These are phyloP conservation scores for Neoscytalidium dimidiatum DNA, from an alignment of 2,329 filamentous ascomycete genomes.

Conservation along the genomic window DNA sequence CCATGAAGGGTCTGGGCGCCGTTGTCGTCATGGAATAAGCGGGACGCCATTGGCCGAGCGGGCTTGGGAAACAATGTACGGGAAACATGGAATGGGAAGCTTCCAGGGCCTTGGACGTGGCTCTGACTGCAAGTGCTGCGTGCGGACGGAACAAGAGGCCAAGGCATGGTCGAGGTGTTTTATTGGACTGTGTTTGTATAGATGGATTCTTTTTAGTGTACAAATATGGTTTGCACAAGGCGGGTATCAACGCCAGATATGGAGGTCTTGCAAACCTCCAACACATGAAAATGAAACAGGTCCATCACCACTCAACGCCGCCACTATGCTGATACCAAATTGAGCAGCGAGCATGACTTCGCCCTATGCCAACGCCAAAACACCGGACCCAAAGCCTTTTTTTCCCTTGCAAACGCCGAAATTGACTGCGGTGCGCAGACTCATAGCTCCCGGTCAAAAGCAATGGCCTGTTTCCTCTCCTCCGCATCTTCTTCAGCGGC, in stretches of 20 bases:
- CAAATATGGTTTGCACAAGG: conserved; percentile 33
- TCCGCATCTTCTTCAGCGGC: conserved; percentile 72
- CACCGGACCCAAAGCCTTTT: neutral
- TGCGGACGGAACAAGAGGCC: conserved; percentile 2
- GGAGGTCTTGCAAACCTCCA: conserved; percentile 27
- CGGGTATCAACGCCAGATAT: conserved; percentile 16
- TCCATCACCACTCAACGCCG: conserved; percentile 19
- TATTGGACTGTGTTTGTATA: conserved; percentile 34
- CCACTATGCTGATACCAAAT: neutral
- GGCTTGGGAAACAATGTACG: conserved; percentile 2
- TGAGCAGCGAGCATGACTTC: neutral
- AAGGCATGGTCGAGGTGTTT: conserved; percentile 18
- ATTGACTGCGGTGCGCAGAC: too few species aligned
- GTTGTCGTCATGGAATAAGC: conserved; percentile 85
- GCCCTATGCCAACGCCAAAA: neutral
- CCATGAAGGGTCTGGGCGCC: conserved; percentile 89
- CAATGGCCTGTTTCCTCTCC: conserved; percentile 53
- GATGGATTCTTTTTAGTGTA: conserved; percentile 35
- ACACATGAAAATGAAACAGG: conserved; percentile 22
- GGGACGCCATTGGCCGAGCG: neutral
- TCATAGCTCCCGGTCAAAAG: conserved; percentile 32
- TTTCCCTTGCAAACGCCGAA: neutral
- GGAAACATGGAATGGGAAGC: conserved; percentile 15
- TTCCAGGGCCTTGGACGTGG: neutral
- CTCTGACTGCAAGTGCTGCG: neutral